Conservation (phyloP, 345 rosid species). For the Eucalyptus decipiens region DNA sequence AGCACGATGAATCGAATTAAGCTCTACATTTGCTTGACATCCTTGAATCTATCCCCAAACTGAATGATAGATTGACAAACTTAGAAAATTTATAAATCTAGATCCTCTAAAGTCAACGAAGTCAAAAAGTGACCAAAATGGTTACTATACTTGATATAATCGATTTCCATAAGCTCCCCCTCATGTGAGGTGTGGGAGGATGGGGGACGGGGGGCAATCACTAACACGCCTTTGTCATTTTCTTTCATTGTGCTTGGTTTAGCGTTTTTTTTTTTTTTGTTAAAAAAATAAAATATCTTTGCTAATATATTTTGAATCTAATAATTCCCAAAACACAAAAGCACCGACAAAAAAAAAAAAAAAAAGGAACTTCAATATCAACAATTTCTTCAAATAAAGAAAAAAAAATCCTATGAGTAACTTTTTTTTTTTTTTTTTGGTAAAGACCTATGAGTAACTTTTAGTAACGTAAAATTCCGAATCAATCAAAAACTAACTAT, state of each 20-base stretch:
- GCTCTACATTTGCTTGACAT: not conserved
- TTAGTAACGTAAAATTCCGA: not conserved
- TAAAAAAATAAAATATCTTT: too few relatives aligned
- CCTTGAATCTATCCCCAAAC: not conserved
- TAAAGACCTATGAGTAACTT: not conserved
- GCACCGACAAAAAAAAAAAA: not conserved
- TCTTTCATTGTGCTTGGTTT: not conserved
- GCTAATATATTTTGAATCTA: too few relatives aligned
- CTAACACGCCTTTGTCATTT: not conserved
- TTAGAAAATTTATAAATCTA: not conserved
- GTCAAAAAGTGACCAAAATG: not conserved
- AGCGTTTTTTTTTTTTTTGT: not conserved
- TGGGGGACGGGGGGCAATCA: not conserved
- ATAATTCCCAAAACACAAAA: not conserved
- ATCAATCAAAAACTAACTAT: not conserved
- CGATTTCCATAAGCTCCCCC: not conserved
- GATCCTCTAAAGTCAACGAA: not conserved
- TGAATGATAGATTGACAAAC: not conserved
- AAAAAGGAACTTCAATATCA: not conserved
- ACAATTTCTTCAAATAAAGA: not conserved
- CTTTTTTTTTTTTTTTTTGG: not conserved
- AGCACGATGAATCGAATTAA: not conserved
- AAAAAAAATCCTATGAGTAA: not conserved
- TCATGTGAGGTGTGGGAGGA: not conserved
- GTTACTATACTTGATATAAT: not conserved